phyloP scores from a whole-genome alignment of 2,329 filamentous ascomycete genomes.

The Aspergillus neotritici region DNA sequence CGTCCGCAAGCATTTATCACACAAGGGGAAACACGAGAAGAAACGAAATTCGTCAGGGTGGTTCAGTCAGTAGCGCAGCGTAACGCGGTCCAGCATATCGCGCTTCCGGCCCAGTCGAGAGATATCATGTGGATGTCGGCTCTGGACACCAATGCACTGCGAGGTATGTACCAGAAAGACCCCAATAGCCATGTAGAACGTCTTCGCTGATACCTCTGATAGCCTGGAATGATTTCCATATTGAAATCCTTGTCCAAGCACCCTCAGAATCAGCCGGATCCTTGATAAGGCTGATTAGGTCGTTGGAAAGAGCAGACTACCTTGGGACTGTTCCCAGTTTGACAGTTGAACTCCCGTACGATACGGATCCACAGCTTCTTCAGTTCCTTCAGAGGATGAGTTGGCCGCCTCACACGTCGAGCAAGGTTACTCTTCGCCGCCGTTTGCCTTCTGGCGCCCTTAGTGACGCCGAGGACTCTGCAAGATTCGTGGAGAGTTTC shows the following conservation, averaged over 20 bases:
- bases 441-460: conserved; percentile 59
- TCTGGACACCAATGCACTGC: conserved; percentile 67
- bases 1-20: conserved; percentile 71
- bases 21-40: conserved; percentile 63
- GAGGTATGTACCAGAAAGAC: conserved; percentile 44
- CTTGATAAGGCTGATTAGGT: conserved; percentile 69
- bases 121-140: conserved; percentile 70
- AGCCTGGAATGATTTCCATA: conserved; percentile 71
- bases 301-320: conserved; percentile 70
- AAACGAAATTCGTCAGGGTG: conserved; percentile 60
- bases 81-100: conserved; percentile 61
- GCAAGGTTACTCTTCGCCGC: conserved; percentile 63
- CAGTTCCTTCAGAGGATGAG: conserved; percentile 58
- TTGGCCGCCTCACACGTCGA: conserved; percentile 57
- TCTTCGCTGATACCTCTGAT: conserved; percentile 6
- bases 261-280: conserved; percentile 65
- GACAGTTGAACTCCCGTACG: conserved; percentile 73
- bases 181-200: not conserved
- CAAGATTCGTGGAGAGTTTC: conserved; percentile 78
- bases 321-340: conserved; percentile 65
- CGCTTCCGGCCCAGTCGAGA: conserved; percentile 60
- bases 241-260: conserved; percentile 82
- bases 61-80: conserved; percentile 51
- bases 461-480: conserved; percentile 64
- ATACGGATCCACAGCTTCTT: conserved; percentile 60